phyloP scores from a whole-genome alignment of 2,329 filamentous ascomycete genomes.

The Fusarium lyarnte region DNA sequence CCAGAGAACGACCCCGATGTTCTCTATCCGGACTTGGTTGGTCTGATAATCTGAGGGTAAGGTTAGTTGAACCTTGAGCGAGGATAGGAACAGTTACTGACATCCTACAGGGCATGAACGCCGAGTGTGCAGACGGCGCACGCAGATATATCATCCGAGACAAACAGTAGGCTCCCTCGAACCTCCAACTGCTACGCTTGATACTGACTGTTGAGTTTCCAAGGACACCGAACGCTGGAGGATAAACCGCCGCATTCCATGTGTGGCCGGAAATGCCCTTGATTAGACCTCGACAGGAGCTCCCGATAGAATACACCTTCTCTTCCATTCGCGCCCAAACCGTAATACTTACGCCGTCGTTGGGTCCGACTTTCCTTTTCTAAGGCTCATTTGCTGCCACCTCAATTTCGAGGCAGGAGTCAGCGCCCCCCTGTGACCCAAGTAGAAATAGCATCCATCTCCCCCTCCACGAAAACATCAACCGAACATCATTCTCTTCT shows the following conservation, averaged over 20 bases:
- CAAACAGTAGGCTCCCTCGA: neutral
- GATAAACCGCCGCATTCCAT: neutral
- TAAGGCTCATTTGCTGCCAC: neutral
- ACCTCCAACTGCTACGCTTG: no score
- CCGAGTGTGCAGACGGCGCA: neutral
- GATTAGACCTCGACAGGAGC: neutral
- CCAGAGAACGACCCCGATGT: fast-evolving
- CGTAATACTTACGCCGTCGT: neutral
- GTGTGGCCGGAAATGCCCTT: neutral
- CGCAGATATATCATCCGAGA: no score
- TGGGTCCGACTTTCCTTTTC: neutral
- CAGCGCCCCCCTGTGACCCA: neutral
- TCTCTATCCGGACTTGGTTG: neutral
- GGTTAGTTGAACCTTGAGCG: neutral
- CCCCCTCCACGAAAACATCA: neutral
- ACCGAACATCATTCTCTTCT: neutral
- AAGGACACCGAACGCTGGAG: neutral
- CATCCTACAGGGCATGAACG: neutral
- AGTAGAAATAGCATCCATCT: neutral
- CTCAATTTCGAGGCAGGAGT: neutral
- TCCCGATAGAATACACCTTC: no score
- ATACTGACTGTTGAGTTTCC: neutral
- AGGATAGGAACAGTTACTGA: neutral
- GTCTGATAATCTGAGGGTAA: fast-evolving
- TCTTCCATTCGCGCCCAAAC: no score